Evolutionary conservation across 768 basidiomycete species (phyloP).

Genomic region (Lentinula edodes): DNA sequence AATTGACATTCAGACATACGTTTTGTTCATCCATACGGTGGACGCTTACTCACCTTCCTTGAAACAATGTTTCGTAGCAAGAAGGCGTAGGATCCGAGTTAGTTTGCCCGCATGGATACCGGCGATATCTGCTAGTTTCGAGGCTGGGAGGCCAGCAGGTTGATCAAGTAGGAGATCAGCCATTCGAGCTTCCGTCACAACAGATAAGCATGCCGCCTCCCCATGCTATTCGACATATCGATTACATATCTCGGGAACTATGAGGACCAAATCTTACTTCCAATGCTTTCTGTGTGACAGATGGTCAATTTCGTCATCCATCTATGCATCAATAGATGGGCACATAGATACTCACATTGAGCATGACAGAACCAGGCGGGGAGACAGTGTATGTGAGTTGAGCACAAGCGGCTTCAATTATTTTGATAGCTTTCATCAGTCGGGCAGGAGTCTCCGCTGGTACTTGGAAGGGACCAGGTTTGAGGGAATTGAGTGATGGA

Average conservation of each 20-base stretch:
- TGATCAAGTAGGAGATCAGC: constrained; percentile 30
- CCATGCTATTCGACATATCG: constrained; percentile 14
- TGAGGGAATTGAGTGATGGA: constrained; percentile 28
- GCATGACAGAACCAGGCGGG: constrained; percentile 23
- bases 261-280: neutral
- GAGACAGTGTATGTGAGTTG: constrained; percentile 25
- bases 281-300: constrained; percentile 11
- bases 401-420: constrained; percentile 29
- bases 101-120: constrained; percentile 32
- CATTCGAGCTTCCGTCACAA: constrained; percentile 27
- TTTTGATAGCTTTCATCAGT: constrained; percentile 23
- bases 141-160: constrained; percentile 29
- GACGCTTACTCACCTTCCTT: constrained; percentile 24
- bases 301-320: neutral
- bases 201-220: constrained; percentile 27
- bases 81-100: constrained; percentile 29
- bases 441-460: constrained; percentile 14
- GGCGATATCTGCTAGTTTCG: constrained; percentile 23
- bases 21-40: neutral
- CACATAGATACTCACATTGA: constrained; percentile 18
- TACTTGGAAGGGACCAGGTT: constrained; percentile 28
- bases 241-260: neutral
- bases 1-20: neutral
- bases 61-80: constrained; percentile 36
- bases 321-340: neutral